These are phyloP conservation scores for Sporothrix inflata DNA, from an alignment of 2,329 filamentous ascomycete species.

Conservation along the genomic window DNA sequence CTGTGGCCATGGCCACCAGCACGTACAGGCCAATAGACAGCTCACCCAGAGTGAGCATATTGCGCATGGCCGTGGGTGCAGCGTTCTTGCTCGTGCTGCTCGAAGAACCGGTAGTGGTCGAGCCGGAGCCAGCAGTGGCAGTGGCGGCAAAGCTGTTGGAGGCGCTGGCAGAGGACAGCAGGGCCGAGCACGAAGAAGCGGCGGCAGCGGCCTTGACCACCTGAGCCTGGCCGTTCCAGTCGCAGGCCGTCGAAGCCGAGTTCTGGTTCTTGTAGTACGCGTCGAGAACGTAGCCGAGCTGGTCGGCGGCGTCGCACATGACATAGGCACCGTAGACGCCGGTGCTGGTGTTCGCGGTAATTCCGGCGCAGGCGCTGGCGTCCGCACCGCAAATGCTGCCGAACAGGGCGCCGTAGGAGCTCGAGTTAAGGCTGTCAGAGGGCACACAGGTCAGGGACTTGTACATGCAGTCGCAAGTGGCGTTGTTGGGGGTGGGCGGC, in stretches of 20 bases:
- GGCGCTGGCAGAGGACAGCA: slow-evolving; percentile 66
- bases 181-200: slow-evolving; percentile 57
- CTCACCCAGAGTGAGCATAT: slow-evolving; percentile 51
- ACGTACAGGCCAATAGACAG: slow-evolving; percentile 56
- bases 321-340: slow-evolving; percentile 77
- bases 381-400: slow-evolving; percentile 68
- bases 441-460: slow-evolving; percentile 72
- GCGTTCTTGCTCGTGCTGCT: slow-evolving; percentile 43
- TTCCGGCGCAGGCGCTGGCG: slow-evolving; percentile 64
- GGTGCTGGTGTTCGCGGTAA: slow-evolving; percentile 66
- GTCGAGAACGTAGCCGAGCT: slow-evolving; percentile 75
- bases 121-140: slow-evolving; percentile 50
- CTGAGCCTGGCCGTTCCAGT: slow-evolving; percentile 70
- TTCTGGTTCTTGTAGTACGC: slow-evolving; percentile 68
- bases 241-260: slow-evolving; percentile 62
- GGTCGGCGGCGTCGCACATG: slow-evolving; percentile 72
- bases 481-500: slow-evolving; percentile 77
- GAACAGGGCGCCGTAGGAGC: slow-evolving; percentile 71
- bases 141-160: slow-evolving; percentile 53
- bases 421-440: slow-evolving; percentile 56
- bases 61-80: slow-evolving; percentile 44
- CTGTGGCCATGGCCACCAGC: slow-evolving; percentile 55
- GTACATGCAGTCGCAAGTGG: slow-evolving; percentile 86
- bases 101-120: slow-evolving; percentile 39
- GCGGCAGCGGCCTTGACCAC: slow-evolving; percentile 53